These are phyloP conservation scores for Martiniozyma abietophila DNA, from an alignment of 805 yeast species.

Conservation along the genomic window DNA sequence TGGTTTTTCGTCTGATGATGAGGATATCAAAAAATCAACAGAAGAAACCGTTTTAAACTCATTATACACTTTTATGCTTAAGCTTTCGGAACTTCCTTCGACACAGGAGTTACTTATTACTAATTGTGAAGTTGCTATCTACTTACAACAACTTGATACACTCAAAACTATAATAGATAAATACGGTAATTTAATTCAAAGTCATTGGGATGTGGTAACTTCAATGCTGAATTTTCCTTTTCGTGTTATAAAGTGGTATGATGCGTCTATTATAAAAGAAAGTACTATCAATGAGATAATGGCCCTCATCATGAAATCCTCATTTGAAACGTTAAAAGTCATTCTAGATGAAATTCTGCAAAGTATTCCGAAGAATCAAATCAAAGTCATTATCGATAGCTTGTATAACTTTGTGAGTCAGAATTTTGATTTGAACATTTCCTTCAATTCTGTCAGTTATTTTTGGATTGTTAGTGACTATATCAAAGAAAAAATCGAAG, in stretches of 20 bases:
- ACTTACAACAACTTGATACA: conserved; percentile 50
- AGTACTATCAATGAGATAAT: conserved; percentile 38
- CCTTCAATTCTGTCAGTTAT: conserved; percentile 84
- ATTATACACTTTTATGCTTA: conserved; percentile 34
- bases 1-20: conserved; percentile 27
- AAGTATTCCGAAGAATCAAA: conserved; percentile 56
- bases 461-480: conserved; percentile 90
- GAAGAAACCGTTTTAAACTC: conserved; percentile 43
- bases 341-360: conserved; percentile 79
- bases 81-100: conserved; percentile 29
- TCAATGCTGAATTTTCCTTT: conserved; percentile 54
- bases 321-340: conserved; percentile 76
- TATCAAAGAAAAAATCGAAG: conserved; percentile 32
- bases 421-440: conserved; percentile 65
- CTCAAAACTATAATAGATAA: conserved; percentile 69
- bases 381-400: conserved; percentile 60
- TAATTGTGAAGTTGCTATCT: conserved; percentile 60
- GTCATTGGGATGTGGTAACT: conserved; percentile 67
- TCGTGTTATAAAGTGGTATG: conserved; percentile 27
- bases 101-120: conserved; percentile 37
- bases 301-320: conserved; percentile 45
- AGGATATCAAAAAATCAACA: conserved; percentile 18
- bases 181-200: conserved; percentile 51
- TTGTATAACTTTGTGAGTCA: conserved; percentile 67
- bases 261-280: conserved; percentile 16